Evolutionary conservation across 306 rosid genomes (phyloP), one percentile per base, ranked within the genome.

Genomic region (Herpetospermum pedunculosum): DNA sequence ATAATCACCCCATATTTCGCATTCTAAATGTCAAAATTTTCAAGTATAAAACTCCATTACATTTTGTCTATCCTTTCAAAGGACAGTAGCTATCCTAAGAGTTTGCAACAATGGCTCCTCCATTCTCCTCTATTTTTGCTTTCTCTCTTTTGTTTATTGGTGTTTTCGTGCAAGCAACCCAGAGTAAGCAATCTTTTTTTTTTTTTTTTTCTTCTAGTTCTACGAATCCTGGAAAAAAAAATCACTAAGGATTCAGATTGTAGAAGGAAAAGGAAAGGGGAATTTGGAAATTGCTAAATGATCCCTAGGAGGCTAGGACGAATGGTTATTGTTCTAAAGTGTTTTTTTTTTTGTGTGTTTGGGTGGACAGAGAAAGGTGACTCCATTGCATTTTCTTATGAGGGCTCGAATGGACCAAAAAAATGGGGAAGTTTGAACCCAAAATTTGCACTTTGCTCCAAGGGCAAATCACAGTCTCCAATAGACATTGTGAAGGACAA

Each of bases 391-490:
- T 94, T 94, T 75, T 63, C 86, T 11, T 94, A 94, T 77, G 5
- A 19, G 9, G 96, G 96, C 28, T 1, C 34, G 4, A 50, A 72
- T 72, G 97, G 99, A 5, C 97, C 96, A 16, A 28, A 41, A 9
- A 67, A 78, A 5, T 91, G 99, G 99, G 99, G 95, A 80, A 82
- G 69, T 19, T 49, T 94, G 76, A 84, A 77, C 70, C 92, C 96
- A 52, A 2, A 3, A 1, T 91, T 41, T 82, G 16, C 80, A 23
- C 35, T 73, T 0, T 94, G 98, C 75, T 77, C 88, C 49, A 71
- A 74, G 15, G 98, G 98, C 30, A 86, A 84, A 80, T 4, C 49
- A 48, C 97, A 94, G 53, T 84, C 96, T 41, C 97, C 99, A 5
- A 79, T 94, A 80, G 74, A 91, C 46, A 78, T 91, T 48, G 43